Evolutionary conservation across 306 rosid genomes (phyloP).

Genomic region (Ammopiptanthus mongolicus): DNA sequence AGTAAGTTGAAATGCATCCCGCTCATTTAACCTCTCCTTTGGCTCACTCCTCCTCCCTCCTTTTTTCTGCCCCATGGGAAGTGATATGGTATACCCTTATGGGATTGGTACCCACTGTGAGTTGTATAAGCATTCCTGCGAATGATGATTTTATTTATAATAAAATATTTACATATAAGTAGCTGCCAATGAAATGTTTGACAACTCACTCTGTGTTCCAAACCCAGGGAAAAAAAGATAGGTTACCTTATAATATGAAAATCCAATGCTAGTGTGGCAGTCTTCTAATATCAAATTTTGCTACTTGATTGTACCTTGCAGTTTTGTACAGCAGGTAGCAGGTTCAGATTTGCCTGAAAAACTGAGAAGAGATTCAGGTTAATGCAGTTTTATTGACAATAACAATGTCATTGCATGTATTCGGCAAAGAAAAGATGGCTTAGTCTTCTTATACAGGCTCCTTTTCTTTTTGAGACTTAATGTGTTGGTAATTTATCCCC

Average conservation of each 20-base stretch:
- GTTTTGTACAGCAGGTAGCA: slow-evolving; percentile 56
- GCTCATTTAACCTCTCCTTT: not conserved
- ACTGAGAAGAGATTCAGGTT: slow-evolving; percentile 35
- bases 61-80: not conserved
- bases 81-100: too few relatives aligned
- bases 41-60: not conserved
- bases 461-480: slow-evolving; percentile 17
- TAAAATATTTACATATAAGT: too few relatives aligned
- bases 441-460: slow-evolving; percentile 21
- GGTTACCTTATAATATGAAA: not conserved
- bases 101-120: too few relatives aligned
- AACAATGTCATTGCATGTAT: slow-evolving; percentile 7
- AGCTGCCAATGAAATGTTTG: too few relatives aligned
- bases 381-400: slow-evolving; percentile 14
- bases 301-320: slow-evolving; percentile 36
- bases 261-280: not conserved
- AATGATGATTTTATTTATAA: too few relatives aligned
- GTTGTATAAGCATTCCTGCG: too few relatives aligned
- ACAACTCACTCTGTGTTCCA: too few relatives aligned
- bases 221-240: too few relatives aligned
- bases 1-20: slow-evolving; percentile 41
- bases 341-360: slow-evolving; percentile 48
- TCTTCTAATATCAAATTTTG: not conserved
- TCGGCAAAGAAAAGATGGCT: slow-evolving; percentile 15
- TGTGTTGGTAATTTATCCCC: slow-evolving; percentile 34